Base-by-base conservation (phyloP, 768 basidiomycete genomes). In the Porpolomopsis calyptriformis region DNA sequence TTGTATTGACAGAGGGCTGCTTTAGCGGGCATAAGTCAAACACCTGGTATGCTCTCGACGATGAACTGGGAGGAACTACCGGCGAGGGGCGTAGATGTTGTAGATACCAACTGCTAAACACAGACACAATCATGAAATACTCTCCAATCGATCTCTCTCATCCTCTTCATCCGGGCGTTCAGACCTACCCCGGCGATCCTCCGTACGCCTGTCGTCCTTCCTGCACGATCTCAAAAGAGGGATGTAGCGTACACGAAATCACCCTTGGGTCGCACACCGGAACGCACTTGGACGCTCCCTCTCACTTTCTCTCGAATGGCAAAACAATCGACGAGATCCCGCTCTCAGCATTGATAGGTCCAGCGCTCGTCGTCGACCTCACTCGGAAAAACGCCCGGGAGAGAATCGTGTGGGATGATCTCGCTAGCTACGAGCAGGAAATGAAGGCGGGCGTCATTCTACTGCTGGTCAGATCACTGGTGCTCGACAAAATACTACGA, bases 231-330 rank as follows among this genome's bases (percentile, higher is more conserved):
- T 46, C 57, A 3, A 56, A 64, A 46, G 68, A 78, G 45, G 74
- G 74, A 29, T 74, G 69, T 55, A 70, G 64, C 40, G 72, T 82
- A 10, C 71, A 71, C 49, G 55, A 65, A 0, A 61, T 88, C 40
- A 64, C 72, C 22, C 54, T 85, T 18, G 73, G 80, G 3, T 77
- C 84, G 1, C 85, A 87, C 55, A 79, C 80, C 1, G 85, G 85
- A 38, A 87, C 85, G 2, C 85, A 88, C 63, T 69, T 87, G 59
- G 85, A 88, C 53, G 81, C 84, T 1, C 85, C 85, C 0, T 77
- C 72, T 41, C 85, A 88, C 55, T 86, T 85, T 64, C 61, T 80
- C 60, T 61, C 63, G 3, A 64, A 71, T 23, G 82, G 80, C 4
- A 61, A 62, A 36, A 74, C 74, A 7, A 67, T 86, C 38, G 76